phyloP scores from a whole-genome alignment of 345 rosid species.

The Euphorbia lathyris region DNA sequence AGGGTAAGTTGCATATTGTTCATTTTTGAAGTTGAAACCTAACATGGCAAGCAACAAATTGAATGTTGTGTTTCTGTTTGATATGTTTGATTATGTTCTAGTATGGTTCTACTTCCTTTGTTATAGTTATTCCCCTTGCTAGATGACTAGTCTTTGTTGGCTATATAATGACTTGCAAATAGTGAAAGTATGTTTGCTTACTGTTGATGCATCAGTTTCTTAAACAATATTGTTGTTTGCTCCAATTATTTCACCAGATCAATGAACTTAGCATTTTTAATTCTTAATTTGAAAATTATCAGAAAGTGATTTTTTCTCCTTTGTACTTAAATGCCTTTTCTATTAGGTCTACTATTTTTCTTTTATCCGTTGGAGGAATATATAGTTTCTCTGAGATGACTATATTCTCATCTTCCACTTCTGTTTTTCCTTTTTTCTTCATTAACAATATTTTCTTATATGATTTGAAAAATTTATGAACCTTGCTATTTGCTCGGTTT shows the following conservation, averaged over 20 bases:
- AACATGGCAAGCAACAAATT: neutral
- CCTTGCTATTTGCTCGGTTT: neutral
- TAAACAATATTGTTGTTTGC: too few relatives aligned
- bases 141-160: neutral
- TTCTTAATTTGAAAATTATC: too few relatives aligned
- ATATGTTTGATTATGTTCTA: neutral
- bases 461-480: neutral
- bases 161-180: too few relatives aligned
- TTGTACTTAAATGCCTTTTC: too few relatives aligned
- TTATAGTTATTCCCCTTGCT: neutral
- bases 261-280: too few relatives aligned
- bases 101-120: neutral
- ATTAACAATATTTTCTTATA: neutral
- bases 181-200: too few relatives aligned
- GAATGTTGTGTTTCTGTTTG: neutral
- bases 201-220: too few relatives aligned
- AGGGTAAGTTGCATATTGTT: constrained; percentile 51
- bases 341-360: neutral
- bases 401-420: too few relatives aligned
- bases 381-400: too few relatives aligned
- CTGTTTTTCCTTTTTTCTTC: neutral
- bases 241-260: too few relatives aligned
- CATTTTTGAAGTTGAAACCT: neutral
- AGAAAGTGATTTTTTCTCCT: too few relatives aligned
- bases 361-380: neutral